Evolutionary conservation across 169 alveolate species (phyloP).

Genomic region (Plasmodium knowlesi): DNA sequence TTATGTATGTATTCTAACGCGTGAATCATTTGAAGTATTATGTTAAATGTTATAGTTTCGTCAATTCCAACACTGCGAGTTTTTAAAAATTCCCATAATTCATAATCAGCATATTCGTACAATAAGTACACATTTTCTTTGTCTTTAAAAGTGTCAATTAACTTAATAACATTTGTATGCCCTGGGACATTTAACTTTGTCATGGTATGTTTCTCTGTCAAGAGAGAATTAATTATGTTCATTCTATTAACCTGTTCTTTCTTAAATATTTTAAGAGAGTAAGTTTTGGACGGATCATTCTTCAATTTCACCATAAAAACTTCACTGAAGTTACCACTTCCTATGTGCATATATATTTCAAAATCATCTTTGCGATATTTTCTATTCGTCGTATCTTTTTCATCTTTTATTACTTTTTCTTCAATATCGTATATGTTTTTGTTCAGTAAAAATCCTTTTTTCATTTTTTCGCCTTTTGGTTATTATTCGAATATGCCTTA

Average conservation of each 20-base stretch:
- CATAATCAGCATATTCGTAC: conserved; percentile 86
- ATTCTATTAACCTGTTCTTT: conserved; percentile 80
- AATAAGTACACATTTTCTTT: conserved; percentile 82
- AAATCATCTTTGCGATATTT: conserved; percentile 83
- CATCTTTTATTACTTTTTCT: conserved; percentile 44
- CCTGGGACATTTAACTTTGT: conserved; percentile 84
- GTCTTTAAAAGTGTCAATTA: conserved; percentile 87
- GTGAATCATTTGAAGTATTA: conserved; percentile 84
- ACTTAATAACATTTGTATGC: conserved; percentile 83
- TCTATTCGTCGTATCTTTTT: conserved; percentile 14
- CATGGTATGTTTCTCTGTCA: conserved; percentile 84
- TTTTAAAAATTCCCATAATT: conserved; percentile 87
- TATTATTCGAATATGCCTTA: neutral
- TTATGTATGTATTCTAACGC: conserved; percentile 94
- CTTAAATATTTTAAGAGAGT: conserved; percentile 86
- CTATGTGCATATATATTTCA: conserved; percentile 84
- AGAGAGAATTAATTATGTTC: conserved; percentile 78
- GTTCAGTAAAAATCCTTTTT: conserved; percentile 65
- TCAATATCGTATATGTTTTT: conserved; percentile 58
- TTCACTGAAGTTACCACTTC: conserved; percentile 86
- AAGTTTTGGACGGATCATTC: conserved; percentile 78
- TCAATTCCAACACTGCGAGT: conserved; percentile 78
- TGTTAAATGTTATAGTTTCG: conserved; percentile 78
- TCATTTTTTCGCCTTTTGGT: conserved; percentile 45
- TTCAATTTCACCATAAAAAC: conserved; percentile 86